These are phyloP conservation scores for Penicilliopsis zonata DNA, from an alignment of 495 filamentous ascomycete species.

Conservation along the genomic window DNA sequence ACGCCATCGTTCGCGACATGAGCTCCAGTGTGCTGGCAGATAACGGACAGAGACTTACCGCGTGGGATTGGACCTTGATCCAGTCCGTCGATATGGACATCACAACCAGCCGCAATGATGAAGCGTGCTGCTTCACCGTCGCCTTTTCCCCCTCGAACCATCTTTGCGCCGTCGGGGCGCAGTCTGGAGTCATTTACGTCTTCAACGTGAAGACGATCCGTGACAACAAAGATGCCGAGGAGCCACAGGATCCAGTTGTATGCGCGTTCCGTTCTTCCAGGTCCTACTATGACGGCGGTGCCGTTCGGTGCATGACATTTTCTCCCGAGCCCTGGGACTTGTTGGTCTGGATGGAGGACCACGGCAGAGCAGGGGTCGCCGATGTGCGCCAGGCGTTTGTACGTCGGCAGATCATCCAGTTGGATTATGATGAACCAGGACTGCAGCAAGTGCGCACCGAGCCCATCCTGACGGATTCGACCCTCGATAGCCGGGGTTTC, in stretches of 20 bases:
- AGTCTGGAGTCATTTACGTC: constrained; percentile 58
- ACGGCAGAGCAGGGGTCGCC: constrained; percentile 69
- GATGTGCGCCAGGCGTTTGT: constrained; percentile 70
- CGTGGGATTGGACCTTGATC: constrained; percentile 26
- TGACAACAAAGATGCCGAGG: constrained; percentile 17
- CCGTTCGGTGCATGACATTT: constrained; percentile 84
- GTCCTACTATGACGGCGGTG: constrained; percentile 50
- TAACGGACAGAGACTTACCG: constrained; percentile 27
- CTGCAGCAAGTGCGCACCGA: constrained; percentile 44
- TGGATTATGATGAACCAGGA: constrained; percentile 44
- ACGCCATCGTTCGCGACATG: constrained; percentile 35
- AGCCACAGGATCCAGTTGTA: constrained; percentile 25
- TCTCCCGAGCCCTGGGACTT: constrained; percentile 84
- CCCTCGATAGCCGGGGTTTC: constrained; percentile 7
- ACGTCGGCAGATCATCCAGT: constrained; percentile 58
- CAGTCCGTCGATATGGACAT: constrained; percentile 26
- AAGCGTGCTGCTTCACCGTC: constrained; percentile 52
- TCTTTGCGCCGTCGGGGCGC: constrained; percentile 58
- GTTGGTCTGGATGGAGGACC: constrained; percentile 86
- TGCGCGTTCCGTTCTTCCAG: constrained; percentile 45
- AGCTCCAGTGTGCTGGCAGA: constrained; percentile 30
- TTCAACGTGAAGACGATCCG: constrained; percentile 46
- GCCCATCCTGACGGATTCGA: constrained; percentile 14
- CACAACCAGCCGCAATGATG: constrained; percentile 18
- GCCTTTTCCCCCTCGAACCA: constrained; percentile 59